Evolutionary conservation across 768 basidiomycete genomes (phyloP), one percentile per base, ranked within the genome.

Genomic region (Crassisporium funariophilum): DNA sequence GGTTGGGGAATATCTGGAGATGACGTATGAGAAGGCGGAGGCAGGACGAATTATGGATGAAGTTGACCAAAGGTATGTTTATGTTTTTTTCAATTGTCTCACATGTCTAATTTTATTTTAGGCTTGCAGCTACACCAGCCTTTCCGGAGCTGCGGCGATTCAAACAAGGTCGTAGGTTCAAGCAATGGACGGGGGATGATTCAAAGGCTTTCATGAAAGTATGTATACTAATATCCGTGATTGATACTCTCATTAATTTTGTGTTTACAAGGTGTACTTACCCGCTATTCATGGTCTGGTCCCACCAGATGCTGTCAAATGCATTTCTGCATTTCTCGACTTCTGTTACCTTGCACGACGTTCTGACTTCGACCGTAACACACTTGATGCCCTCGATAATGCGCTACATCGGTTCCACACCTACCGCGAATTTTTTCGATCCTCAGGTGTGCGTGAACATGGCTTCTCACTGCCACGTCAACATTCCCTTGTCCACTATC

Each of bases 401-500:
- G 45, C 52, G 0, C 33, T 69, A 0, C 22, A 11, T 0, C 23
- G 19, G 0, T 69, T 66, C 20, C 53, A 71, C 33, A 19, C 12
- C 0, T 51, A 63, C 12, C 56, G 53, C 0, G 20, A 48, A 1
- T 44, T 63, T 1, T 69, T 70, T 37, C 36, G 33, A 3, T 48
- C 52, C 4, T 36, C 23, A 4, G 60, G 59, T 15, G 49, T 71
- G 2, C 46, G 51, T 4, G 17, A 22, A 13, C 7, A 13, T 9
- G 13, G 40, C 2, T 57, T 67, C 13, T 64, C 58, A 0, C 53
- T 69, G 0, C 69, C 66, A 0, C 53, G 56, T 0, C 68, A 73
- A 21, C 70, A 73, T 19, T 54, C 67, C 0, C 31, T 69, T 0
- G 47, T 27, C 1, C 70, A 72, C 23, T 72, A 66, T 20, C 19